Base-by-base conservation (phyloP, 2,329 filamentous ascomycete genomes). In the Pseudogymnoascus sp. region DNA sequence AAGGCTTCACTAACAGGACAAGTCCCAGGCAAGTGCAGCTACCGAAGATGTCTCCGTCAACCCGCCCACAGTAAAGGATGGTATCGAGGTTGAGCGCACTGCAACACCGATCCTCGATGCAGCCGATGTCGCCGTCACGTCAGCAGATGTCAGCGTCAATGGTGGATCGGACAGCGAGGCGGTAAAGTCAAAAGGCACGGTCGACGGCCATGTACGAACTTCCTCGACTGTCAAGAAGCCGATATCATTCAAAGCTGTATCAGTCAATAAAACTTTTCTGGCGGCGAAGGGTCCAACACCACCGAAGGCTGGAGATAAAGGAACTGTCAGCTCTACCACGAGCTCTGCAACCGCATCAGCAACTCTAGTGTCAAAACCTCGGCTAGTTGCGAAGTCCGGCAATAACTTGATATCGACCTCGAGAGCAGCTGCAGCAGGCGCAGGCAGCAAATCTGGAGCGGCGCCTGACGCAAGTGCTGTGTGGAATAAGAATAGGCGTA, bases 401-500 rank as follows among this genome's bases (percentile, higher is more conserved):
- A 85, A 81, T 68, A 83, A 81, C 54, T 76, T 84, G 51, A 80
- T 83, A 61, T 80, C 82, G 16, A 75, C 80, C 11, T 81, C 71
- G 63, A 78, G 79, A 62, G 69, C 76, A 63, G 73, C 75, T 64
- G 72, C 79, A 39, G 70, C 68, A 34, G 68, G 75, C 37, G 87
- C 85, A 71, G 83, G 85, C 66, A 83, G 83, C 62, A 86, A 87
- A 67, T 71, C 82, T 36, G 80, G 82, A 16, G 73, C 83, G 66
- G 86, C 60, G 36, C 89, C 90, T 13, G 90, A 93, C 74, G 82
- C 84, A 31, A 90, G 80, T 75, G 88, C 83, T 62, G 90, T 96
- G 43, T 96, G 91, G 91, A 96, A 95, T 78, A 93, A 92, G 77
- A 96, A 95, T 74, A 83, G 88, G 79, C 89, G 90, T 89, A 83